These are phyloP conservation scores for Pseudoneurospora amorphoporcata DNA, from an alignment of 495 filamentous ascomycete species.

Conservation along the genomic window DNA sequence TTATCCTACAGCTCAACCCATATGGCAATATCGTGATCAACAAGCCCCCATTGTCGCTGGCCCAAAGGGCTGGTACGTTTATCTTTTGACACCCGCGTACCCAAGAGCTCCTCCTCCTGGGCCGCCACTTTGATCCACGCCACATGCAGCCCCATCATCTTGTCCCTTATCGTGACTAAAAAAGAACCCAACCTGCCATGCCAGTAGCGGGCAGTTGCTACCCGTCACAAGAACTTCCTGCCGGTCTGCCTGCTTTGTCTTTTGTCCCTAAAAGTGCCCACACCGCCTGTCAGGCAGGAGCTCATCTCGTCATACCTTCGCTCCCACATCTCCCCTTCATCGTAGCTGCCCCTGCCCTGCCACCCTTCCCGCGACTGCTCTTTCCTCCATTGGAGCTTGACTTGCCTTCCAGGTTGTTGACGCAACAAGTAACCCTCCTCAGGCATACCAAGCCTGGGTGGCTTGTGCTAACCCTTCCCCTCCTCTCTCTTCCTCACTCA, in stretches of 20 bases:
- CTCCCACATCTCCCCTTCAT: not conserved
- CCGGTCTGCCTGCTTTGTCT: not conserved
- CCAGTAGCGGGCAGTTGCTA: not conserved
- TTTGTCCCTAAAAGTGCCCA: not conserved
- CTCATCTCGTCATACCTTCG: not conserved
- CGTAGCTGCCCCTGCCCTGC: not conserved
- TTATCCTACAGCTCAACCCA: not conserved
- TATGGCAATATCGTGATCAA: not conserved
- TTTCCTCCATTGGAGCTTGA: not conserved
- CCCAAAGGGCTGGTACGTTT: not conserved
- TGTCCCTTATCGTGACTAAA: not conserved
- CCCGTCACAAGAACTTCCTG: not conserved
- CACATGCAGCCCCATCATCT: not conserved
- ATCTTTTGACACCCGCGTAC: not conserved
- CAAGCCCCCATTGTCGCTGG: not conserved
- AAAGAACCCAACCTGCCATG: not conserved
- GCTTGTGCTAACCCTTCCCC: not conserved
- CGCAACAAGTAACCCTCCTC: not conserved
- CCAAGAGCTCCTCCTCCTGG: not conserved
- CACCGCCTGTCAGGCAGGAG: not conserved
- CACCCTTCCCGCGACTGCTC: not conserved
- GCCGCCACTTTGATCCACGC: not conserved
- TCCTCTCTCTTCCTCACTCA: not conserved
- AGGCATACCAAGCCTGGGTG: not conserved
- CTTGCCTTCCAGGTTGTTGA: not conserved